phyloP scores from a whole-genome alignment of 345 rosid species.

The Erodium maritimum region DNA sequence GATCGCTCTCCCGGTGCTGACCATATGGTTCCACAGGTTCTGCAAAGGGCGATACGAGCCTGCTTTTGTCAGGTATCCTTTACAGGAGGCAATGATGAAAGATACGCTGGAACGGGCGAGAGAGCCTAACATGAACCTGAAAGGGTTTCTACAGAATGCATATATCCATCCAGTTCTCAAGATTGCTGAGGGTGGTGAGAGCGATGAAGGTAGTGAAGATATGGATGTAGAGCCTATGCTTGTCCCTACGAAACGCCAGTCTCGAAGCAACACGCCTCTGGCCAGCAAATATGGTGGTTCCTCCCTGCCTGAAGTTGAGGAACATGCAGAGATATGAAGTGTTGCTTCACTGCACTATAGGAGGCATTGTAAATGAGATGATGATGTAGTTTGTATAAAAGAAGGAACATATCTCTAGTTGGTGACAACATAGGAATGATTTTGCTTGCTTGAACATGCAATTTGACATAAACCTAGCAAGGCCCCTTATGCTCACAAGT shows the following conservation, averaged over 20 bases:
- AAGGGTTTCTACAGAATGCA: conserved; percentile 57
- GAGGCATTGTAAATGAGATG: too few species aligned
- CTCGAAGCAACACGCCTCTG: conserved; percentile 30
- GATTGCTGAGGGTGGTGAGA: conserved; percentile 30
- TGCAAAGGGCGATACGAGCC: conserved; percentile 83
- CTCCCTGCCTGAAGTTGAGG: too few species aligned
- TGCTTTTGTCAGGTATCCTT: conserved; percentile 62
- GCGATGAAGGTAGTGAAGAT: conserved; percentile 28
- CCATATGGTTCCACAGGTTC: conserved; percentile 70
- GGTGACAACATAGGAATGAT: too few species aligned
- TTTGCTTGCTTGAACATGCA: too few species aligned
- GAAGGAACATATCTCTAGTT: too few species aligned
- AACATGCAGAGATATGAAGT: conserved; percentile 5
- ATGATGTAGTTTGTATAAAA: too few species aligned
- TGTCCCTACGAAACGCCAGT: conserved; percentile 56
- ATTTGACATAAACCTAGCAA: too few species aligned
- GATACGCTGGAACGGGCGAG: conserved; percentile 72
- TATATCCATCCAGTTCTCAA: conserved; percentile 69
- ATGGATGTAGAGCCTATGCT: conserved; percentile 30
- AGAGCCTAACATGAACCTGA: conserved; percentile 73
- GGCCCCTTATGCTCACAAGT: too few species aligned
- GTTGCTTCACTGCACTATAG: too few species aligned
- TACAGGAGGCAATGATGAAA: conserved; percentile 97
- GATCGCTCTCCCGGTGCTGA: conserved; percentile 58
- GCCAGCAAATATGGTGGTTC: conserved; percentile 31